These are phyloP conservation scores for Plasmodium cynomolgi DNA, from an alignment of 169 alveolate species.

Conservation along the genomic window DNA sequence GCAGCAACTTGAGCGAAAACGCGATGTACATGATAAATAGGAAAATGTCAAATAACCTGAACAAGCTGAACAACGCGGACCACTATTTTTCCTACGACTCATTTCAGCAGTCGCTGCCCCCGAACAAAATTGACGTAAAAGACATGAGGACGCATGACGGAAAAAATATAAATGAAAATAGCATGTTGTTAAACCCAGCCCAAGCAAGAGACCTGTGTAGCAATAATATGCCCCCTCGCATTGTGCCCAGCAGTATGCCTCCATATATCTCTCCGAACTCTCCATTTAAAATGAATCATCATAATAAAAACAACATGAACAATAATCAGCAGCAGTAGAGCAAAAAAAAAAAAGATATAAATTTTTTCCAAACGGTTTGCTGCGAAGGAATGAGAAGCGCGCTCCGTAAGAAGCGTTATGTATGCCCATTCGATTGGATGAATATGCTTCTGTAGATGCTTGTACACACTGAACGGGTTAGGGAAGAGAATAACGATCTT, in stretches of 20 bases:
- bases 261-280: constrained; percentile 14
- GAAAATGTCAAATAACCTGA: constrained; percentile 18
- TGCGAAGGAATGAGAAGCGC: background rate
- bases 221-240: background rate
- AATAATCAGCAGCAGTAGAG: constrained; percentile 23
- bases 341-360: background rate
- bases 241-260: constrained; percentile 7
- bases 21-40: constrained; percentile 35
- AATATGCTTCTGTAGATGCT: background rate
- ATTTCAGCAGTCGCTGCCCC: constrained; percentile 15
- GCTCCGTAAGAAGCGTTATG: background rate
- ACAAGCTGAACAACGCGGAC: constrained; percentile 28
- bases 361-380: background rate
- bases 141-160: constrained; percentile 29
- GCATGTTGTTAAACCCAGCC: constrained; percentile 16
- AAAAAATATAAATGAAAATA: constrained; percentile 34
- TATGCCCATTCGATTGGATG: background rate
- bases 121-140: constrained; percentile 28
- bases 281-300: constrained; percentile 17
- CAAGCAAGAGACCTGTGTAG: constrained; percentile 29
- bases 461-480: background rate
- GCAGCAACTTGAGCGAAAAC: constrained; percentile 24
- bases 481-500: background rate
- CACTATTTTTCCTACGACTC: constrained; percentile 21
- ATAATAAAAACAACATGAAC: constrained; percentile 30